These are phyloP conservation scores for Capsella bursapastoris DNA, from an alignment of 345 rosid genomes.

Conservation along the genomic window DNA sequence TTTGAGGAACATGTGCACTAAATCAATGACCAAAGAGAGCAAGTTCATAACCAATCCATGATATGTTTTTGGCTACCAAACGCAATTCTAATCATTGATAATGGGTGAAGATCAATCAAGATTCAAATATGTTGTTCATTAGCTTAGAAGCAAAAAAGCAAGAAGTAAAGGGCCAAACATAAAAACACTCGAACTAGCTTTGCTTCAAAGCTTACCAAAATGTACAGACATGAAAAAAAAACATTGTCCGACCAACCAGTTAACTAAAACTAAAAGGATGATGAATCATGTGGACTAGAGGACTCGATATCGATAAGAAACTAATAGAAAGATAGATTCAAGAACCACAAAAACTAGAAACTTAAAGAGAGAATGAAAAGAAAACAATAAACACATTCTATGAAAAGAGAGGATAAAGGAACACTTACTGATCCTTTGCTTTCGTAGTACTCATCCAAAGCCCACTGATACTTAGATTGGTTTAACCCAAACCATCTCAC, in stretches of 20 bases:
- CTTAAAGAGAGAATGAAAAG: conserved; percentile 2
- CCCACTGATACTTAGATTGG: conserved; percentile 99
- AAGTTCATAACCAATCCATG: conserved; percentile 23
- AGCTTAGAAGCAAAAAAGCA: conserved; percentile 14
- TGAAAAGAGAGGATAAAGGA: conserved; percentile 1
- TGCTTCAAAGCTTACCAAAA: conserved; percentile 30
- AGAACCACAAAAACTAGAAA: conserved; percentile 4
- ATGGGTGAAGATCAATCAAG: conserved; percentile 19
- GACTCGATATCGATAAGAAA: background rate
- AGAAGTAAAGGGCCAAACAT: background rate
- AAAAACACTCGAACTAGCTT: conserved; percentile 3
- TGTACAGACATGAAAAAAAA: background rate
- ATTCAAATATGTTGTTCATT: conserved; percentile 18
- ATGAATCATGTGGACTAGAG: background rate
- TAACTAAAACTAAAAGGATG: background rate
- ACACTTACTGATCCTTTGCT: conserved; percentile 77
- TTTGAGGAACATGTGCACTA: conserved; percentile 5
- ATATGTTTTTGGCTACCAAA: background rate
- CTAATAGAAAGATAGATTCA: conserved; percentile 12
- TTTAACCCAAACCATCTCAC: conserved; percentile 99
- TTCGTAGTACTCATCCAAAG: conserved; percentile 89
- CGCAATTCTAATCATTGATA: background rate
- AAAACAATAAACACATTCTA: background rate
- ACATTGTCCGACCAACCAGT: background rate
- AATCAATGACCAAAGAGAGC: conserved; percentile 15